Conservation (phyloP, 2,329 filamentous ascomycete genomes). For the Penicillium sclerotiorum region DNA sequence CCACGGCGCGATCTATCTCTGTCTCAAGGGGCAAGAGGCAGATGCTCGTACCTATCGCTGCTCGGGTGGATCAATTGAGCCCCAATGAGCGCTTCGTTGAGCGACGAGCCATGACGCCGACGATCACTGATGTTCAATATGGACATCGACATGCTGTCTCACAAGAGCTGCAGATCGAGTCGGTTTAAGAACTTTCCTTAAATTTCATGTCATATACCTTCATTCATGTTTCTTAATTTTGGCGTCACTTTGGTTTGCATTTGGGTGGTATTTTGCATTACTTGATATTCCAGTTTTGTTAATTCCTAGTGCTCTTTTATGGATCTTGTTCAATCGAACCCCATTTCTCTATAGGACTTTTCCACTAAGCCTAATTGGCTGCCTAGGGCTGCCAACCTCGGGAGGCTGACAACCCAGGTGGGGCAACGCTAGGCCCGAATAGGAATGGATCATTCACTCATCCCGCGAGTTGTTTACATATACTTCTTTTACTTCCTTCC, state of each 20-base stretch:
- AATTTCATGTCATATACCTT: not conserved
- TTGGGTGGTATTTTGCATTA: too few species aligned
- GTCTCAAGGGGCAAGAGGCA: constrained; percentile 39
- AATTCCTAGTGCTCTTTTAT: too few species aligned
- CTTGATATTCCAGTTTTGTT: too few species aligned
- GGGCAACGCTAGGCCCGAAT: not conserved
- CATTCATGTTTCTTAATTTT: too few species aligned
- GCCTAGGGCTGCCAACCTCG: too few species aligned
- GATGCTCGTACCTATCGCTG: constrained; percentile 39
- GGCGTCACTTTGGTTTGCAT: too few species aligned
- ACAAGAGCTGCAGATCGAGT: constrained; percentile 37
- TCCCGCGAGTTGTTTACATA: not conserved
- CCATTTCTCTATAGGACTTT: too few species aligned
- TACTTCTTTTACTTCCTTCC: not conserved
- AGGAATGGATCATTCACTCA: not conserved
- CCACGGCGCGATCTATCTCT: constrained; percentile 43
- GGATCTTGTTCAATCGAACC: too few species aligned
- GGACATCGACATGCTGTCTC: constrained; percentile 37
- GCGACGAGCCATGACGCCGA: constrained; percentile 30
- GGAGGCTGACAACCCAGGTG: not conserved
- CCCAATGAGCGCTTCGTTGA: constrained; percentile 34
- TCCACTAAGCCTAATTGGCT: not conserved
- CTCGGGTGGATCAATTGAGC: constrained; percentile 26
- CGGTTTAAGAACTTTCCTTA: constrained; percentile 16
- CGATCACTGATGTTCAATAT: constrained; percentile 30